A percentile compares a stretch with the other conserved stretches of the same genome.
Conservation (phyloP, 805 yeast species). For the Monosporozyma aerobia region DNA sequence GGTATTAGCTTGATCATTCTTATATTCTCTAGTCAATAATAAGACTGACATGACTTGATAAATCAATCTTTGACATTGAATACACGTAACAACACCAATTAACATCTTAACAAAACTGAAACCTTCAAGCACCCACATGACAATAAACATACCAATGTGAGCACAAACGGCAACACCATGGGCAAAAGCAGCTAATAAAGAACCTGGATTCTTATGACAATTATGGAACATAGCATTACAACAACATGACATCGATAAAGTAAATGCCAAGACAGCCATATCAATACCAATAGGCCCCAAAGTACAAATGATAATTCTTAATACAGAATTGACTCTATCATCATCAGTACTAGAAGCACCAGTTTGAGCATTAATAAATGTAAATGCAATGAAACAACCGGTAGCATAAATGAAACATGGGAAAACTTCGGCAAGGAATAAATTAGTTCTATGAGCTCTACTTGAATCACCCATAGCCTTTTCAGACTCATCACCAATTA, state of each 20-base stretch:
- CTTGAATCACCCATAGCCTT: conserved; percentile 75
- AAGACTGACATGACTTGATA: conserved; percentile 75
- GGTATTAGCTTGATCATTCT: conserved; percentile 88
- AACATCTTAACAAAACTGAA: conserved; percentile 82
- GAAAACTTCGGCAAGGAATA: conserved; percentile 59
- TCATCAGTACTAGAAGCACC: conserved; percentile 50
- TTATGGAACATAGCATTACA: conserved; percentile 90
- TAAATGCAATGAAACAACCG: conserved; percentile 70
- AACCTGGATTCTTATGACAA: conserved; percentile 95
- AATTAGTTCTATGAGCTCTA: conserved; percentile 73
- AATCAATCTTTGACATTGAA: conserved; percentile 78
- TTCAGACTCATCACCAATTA: conserved; percentile 69
- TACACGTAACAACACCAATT: conserved; percentile 74
- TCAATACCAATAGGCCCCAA: conserved; percentile 87
- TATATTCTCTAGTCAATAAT: conserved; percentile 87
- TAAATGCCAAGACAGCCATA: conserved; percentile 70
- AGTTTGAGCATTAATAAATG: conserved; percentile 77
- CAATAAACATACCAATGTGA: conserved; percentile 80
- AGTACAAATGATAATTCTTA: conserved; percentile 70
- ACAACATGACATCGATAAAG: conserved; percentile 85
- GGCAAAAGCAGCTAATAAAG: conserved; percentile 89
- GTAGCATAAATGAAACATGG: conserved; percentile 70
- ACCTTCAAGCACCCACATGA: conserved; percentile 95
- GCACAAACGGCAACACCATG: conserved; percentile 92
- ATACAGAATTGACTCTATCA: conserved; percentile 52